Conservation (phyloP, 768 basidiomycete species). For the Tubosaeta sp. region DNA sequence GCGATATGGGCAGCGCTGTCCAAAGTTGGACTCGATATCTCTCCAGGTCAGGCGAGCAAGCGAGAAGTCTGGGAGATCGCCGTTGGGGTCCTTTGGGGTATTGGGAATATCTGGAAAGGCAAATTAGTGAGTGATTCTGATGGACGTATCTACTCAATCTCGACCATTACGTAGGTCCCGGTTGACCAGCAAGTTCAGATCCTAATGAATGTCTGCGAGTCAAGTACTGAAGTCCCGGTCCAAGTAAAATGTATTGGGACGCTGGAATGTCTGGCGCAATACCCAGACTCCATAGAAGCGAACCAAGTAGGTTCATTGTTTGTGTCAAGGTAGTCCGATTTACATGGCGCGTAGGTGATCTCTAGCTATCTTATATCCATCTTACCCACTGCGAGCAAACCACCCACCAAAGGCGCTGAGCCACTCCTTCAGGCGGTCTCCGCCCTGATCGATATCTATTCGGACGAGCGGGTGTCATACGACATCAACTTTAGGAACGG, state of each 20-base stretch:
- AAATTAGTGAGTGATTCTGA: constrained; percentile 44
- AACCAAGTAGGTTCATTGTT: constrained; percentile 37
- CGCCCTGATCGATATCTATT: constrained; percentile 88
- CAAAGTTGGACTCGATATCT: constrained; percentile 55
- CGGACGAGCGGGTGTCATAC: constrained; percentile 77
- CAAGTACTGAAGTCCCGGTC: constrained; percentile 48
- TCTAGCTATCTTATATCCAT: constrained; percentile 63
- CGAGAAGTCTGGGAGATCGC: constrained; percentile 76
- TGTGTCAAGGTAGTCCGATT: not conserved
- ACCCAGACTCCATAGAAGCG: constrained; percentile 55
- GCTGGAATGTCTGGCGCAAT: constrained; percentile 79
- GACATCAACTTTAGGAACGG: constrained; percentile 77
- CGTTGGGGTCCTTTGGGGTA: constrained; percentile 82
- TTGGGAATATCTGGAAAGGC: constrained; percentile 74
- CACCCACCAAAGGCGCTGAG: constrained; percentile 52
- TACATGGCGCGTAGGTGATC: constrained; percentile 44
- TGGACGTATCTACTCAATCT: constrained; percentile 2
- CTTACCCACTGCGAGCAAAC: constrained; percentile 40
- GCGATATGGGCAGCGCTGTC: constrained; percentile 60
- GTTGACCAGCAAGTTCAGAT: constrained; percentile 57
- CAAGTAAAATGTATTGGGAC: constrained; percentile 80
- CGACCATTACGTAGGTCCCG: constrained; percentile 40
- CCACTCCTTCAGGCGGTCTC: constrained; percentile 74
- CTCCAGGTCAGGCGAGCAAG: constrained; percentile 62
- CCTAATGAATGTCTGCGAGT: constrained; percentile 62